These are phyloP conservation scores for Trametes cinnabarina DNA, from an alignment of 768 basidiomycete species.

Conservation along the genomic window DNA sequence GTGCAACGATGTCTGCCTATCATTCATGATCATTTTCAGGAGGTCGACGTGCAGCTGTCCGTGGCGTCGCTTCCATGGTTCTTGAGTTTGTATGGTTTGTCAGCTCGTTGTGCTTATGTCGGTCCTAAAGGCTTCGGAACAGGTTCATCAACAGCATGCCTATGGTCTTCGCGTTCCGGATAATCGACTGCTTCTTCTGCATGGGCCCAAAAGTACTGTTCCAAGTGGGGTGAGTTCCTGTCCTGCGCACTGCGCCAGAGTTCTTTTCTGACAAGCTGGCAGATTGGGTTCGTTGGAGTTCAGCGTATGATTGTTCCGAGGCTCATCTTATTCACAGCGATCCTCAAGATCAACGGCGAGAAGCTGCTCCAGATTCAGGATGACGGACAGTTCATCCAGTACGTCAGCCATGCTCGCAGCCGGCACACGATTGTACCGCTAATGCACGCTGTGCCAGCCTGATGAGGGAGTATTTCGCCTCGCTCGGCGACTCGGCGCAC, in stretches of 20 bases:
- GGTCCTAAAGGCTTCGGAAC: conserved; percentile 1
- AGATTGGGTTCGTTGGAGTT: conserved; percentile 52
- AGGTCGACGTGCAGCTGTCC: conserved; percentile 92
- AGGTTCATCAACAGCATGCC: conserved; percentile 94
- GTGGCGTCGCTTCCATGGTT: conserved; percentile 99
- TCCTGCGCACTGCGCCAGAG: not conserved
- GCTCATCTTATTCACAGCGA: conserved; percentile 49
- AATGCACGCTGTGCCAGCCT: conserved; percentile 46
- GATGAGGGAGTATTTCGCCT: conserved; percentile 94
- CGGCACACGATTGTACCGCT: not conserved
- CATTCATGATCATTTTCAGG: conserved; percentile 89
- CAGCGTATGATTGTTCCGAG: conserved; percentile 21
- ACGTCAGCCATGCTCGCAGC: conserved; percentile 24
- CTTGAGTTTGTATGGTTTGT: conserved; percentile 76
- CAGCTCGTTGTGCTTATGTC: conserved; percentile 17
- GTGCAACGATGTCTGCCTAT: conserved; percentile 88
- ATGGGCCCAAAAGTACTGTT: conserved; percentile 99
- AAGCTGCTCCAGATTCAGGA: conserved; percentile 90
- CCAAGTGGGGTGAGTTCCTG: conserved; percentile 83
- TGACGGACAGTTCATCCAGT: conserved; percentile 96
- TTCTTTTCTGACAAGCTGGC: not conserved
- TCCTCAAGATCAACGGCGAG: conserved; percentile 96
- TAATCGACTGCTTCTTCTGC: conserved; percentile 96
- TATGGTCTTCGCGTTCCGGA: conserved; percentile 96
- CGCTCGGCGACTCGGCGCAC: conserved; percentile 91